These are phyloP conservation scores for Phalaenopsis hybrid DNA, from an alignment of 116 monocot species.

Conservation along the genomic window DNA sequence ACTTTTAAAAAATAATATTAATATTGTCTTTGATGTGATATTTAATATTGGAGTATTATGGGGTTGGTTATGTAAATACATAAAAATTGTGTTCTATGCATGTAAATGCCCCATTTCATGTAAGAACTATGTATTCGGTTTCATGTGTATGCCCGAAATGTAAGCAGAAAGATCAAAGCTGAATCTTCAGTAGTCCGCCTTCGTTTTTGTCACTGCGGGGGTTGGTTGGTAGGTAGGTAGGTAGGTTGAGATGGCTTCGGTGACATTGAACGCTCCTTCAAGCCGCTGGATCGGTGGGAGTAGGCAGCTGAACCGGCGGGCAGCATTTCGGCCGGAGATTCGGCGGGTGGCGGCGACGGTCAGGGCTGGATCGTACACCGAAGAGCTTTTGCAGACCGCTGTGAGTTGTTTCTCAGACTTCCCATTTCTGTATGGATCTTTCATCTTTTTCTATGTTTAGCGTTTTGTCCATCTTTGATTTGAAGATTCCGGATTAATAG, in stretches of 20 bases:
- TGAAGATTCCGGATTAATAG: too few relatives aligned
- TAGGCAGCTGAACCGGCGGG: too few relatives aligned
- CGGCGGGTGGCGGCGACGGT: slow-evolving; percentile 30
- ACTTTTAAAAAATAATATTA: too few relatives aligned
- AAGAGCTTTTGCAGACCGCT: slow-evolving; percentile 89
- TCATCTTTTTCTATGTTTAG: slow-evolving; percentile 1
- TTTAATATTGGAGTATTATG: too few relatives aligned
- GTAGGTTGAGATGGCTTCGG: slow-evolving; percentile 34
- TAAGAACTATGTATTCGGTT: too few relatives aligned
- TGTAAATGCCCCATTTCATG: too few relatives aligned
- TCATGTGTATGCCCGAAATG: background rate
- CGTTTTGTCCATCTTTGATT: background rate
- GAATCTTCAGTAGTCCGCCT: background rate
- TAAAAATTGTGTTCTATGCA: too few relatives aligned
- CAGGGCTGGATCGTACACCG: slow-evolving; percentile 69
- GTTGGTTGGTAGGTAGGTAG: background rate
- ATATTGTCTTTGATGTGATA: too few relatives aligned
- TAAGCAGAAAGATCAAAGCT: background rate
- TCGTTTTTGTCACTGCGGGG: background rate
- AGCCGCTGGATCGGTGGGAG: slow-evolving; percentile 26
- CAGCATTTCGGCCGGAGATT: slow-evolving; percentile 13
- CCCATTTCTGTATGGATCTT: background rate
- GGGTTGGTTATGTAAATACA: too few relatives aligned
- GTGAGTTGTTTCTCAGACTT: slow-evolving; percentile 36
- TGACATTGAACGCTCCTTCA: slow-evolving; percentile 44